These are phyloP conservation scores for Aspergillus alliaceus DNA, from an alignment of 2,329 filamentous ascomycete genomes.

Conservation along the genomic window DNA sequence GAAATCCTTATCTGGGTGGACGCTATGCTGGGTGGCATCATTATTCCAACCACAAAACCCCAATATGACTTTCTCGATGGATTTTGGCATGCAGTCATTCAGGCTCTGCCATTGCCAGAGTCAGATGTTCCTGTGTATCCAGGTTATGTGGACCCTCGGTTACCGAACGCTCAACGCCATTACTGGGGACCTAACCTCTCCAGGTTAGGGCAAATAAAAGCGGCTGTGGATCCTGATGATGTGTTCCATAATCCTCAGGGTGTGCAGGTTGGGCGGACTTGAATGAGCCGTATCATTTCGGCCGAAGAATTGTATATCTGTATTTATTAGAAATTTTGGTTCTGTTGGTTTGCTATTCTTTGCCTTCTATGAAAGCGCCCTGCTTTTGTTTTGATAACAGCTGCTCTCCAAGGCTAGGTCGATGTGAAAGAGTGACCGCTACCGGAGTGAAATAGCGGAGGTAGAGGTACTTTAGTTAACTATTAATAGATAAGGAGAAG, in stretches of 20 bases:
- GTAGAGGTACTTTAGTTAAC: too few species aligned
- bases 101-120: conserved; percentile 7
- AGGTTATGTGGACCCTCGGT: conserved; percentile 60
- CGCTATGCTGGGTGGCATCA: conserved; percentile 49
- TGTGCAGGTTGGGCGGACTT: conserved; percentile 14
- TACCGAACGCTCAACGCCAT: conserved; percentile 48
- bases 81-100: conserved; percentile 27
- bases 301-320: too few species aligned
- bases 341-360: too few species aligned
- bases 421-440: too few species aligned
- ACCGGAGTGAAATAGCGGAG: too few species aligned
- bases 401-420: too few species aligned
- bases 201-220: conserved; percentile 52
- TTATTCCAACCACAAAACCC: conserved; percentile 19
- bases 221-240: conserved; percentile 53
- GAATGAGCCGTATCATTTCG: too few species aligned
- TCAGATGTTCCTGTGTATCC: conserved; percentile 56
- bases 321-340: too few species aligned
- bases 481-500: too few species aligned
- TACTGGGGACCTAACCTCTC: conserved; percentile 59
- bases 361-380: too few species aligned
- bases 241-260: conserved; percentile 62
- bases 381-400: too few species aligned
- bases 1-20: conserved; percentile 66
- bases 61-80: conserved; percentile 52